phyloP scores from a whole-genome alignment of 2,329 filamentous ascomycete species.

The Bipolaris sorokiniana region DNA sequence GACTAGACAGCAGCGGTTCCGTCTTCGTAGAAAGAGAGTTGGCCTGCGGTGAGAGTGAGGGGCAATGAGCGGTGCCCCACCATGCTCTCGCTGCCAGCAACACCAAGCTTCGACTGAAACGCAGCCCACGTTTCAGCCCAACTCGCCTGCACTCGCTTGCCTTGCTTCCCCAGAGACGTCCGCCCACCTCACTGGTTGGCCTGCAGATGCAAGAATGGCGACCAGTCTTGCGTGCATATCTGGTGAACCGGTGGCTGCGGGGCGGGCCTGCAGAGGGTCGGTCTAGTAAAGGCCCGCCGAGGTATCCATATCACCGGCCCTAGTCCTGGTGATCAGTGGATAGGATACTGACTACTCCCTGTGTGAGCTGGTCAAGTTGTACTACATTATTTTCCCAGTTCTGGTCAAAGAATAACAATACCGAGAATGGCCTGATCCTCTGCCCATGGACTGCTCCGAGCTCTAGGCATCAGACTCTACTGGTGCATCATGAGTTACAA shows the following conservation, averaged over 20 bases:
- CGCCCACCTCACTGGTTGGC: neutral
- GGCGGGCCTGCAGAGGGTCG: neutral
- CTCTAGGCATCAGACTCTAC: neutral
- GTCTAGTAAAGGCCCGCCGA: neutral
- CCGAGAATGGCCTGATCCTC: neutral
- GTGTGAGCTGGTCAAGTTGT: neutral
- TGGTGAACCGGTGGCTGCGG: constrained; percentile 9
- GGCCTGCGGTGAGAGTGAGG: constrained; percentile 28
- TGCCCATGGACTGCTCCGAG: neutral
- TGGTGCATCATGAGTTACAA: neutral
- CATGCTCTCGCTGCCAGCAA: constrained; percentile 19
- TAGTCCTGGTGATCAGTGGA: neutral
- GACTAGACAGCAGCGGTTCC: constrained; percentile 15
- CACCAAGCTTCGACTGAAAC: constrained; percentile 19
- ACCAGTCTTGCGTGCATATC: constrained; percentile 14
- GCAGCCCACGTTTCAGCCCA: constrained; percentile 26
- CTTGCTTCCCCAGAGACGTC: neutral
- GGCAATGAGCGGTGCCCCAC: constrained; percentile 26
- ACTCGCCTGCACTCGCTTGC: constrained; percentile 18
- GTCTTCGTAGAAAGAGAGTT: constrained; percentile 17
- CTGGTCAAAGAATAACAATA: neutral
- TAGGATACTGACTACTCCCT: neutral
- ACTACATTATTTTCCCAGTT: neutral
- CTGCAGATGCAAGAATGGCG: constrained; percentile 2
- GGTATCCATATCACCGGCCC: neutral